Evolutionary conservation across 768 basidiomycete genomes (phyloP), one percentile per base, ranked within the genome.

Genomic region (Chalciporus pseudorubinellus): DNA sequence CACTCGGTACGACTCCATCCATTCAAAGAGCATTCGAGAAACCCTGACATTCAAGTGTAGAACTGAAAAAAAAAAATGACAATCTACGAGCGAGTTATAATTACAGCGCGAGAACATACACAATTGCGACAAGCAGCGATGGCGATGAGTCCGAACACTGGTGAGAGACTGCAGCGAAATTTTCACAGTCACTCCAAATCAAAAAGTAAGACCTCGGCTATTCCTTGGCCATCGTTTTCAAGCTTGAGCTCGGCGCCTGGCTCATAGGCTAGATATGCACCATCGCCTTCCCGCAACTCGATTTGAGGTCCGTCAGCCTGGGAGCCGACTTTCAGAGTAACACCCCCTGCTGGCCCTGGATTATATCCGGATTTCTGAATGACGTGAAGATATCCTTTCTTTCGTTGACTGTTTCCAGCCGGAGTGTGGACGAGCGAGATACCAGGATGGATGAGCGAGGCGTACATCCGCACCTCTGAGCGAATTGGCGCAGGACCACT

Each of bases 321-420:
- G 3, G 71, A 63, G 8, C 72, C 72, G 9, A 95, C 63, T 54
- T 71, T 79, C 43, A 95, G 67, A 18, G 68, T 70, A 0, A 81
- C 84, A 0, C 90, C 92, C 2, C 60, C 69, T 0, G 84, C 77
- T 26, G 69, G 61, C 1, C 77, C 75, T 1, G 78, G 61, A 55
- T 89, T 87, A 68, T 89, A 95, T 3, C 92, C 93, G 22, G 84
- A 84, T 6, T 78, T 87, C 73, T 95, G 93, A 44, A 93, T 77
- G 42, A 93, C 79, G 57, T 98, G 95, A 19, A 95, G 69, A 64
- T 95, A 95, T 3, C 81, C 87, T 62, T 89, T 89, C 50, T 75
- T 77, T 44, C 16, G 31, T 61, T 62, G 71, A 2, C 72, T 74
- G 24, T 68, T 67, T 26, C 55, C 58, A 20, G 21, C 26, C 39